Conservation (phyloP, 2,329 filamentous ascomycete genomes). For the Fusarium hostae region DNA sequence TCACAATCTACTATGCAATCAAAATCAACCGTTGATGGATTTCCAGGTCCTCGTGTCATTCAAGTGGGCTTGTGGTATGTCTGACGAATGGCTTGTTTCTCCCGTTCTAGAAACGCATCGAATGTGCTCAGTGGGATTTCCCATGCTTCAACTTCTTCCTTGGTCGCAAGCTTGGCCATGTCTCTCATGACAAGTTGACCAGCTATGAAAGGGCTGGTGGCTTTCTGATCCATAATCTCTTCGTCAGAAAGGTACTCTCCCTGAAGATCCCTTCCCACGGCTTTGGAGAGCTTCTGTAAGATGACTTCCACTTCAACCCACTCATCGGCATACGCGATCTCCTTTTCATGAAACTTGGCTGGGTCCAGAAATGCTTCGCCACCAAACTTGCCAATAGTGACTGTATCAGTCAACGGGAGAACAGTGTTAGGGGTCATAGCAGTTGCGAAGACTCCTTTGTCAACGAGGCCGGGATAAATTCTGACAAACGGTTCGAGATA, state of each 20-base stretch:
- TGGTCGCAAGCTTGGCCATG: conserved; percentile 51
- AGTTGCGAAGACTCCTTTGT: conserved; percentile 52
- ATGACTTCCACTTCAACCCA: conserved; percentile 51
- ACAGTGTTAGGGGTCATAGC: conserved; percentile 49
- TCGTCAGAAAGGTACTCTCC: conserved; percentile 54
- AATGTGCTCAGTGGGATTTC: conserved; percentile 57
- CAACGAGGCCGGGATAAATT: conserved; percentile 54
- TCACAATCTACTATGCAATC: not conserved
- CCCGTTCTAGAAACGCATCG: conserved; percentile 54
- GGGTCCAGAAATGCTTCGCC: conserved; percentile 57
- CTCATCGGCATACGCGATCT: conserved; percentile 56
- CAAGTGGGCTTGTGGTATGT: conserved; percentile 42
- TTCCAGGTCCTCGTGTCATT: not conserved
- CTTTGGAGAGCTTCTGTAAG: conserved; percentile 50
- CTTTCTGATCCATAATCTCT: conserved; percentile 52
- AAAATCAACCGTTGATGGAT: not conserved
- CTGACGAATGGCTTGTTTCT: conserved; percentile 48
- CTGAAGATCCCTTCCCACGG: conserved; percentile 50
- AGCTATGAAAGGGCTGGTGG: conserved; percentile 51
- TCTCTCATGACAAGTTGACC: conserved; percentile 52
- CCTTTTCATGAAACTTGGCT: conserved; percentile 52
- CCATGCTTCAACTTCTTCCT: conserved; percentile 50
- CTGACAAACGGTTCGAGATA: conserved; percentile 55
- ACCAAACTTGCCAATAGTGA: conserved; percentile 60
- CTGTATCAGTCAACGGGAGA: conserved; percentile 57